Base-by-base conservation (phyloP, 2,329 filamentous ascomycete species). In the Atkinsonella texensis region DNA sequence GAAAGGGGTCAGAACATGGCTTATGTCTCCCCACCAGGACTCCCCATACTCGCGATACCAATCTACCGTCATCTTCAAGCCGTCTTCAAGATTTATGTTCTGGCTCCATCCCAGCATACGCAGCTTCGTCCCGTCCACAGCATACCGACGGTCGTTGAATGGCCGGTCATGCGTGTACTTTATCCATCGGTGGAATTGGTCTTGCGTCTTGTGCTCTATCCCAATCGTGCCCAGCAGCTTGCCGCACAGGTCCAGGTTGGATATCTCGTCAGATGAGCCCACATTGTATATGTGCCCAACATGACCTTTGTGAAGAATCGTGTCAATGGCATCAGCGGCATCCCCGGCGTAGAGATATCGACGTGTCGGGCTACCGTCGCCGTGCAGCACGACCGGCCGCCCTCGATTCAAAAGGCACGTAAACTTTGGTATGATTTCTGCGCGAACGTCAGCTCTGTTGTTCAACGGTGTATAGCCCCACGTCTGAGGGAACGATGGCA, bases 391-490 rank as follows among this genome's bases (percentile, higher is more conserved):
- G 0, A 89, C 77, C 11, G 84, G 83, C 54, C 79, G 74, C 32
- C 74, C 70, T 17, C 84, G 76, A 60, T 84, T 79, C 15, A 90
- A 73, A 31, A 90, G 74, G 63, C 81, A 86, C 49, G 79, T 81
- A 68, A 91, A 91, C 63, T 89, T 90, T 32, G 87, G 85, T 50
- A 91, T 91, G 55, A 91, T 86, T 71, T 91, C 85, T 88, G 63
- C 18, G 20, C 28, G 17, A 31, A 7, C n/a, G 42, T 51, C 33
- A 38, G 18, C 32, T 28, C 11, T 23, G 5, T 15, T 42, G n/a
- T 33, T 7, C 6, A 15, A 12, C 31, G 13, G 11, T 8, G 41
- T 2, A 13, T 4, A 20, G 18, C 17, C 17, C 11, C 17, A 20
- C 9, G 17, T 20, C n/a, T 32, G 15, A 17, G 2, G 32, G 23